Percentiles rank a stretch among this genome's conserved stretches.
These are phyloP conservation scores for Pelargonium cotyledonis DNA, from an alignment of 441 rosid genomes.

Conservation along the genomic window DNA sequence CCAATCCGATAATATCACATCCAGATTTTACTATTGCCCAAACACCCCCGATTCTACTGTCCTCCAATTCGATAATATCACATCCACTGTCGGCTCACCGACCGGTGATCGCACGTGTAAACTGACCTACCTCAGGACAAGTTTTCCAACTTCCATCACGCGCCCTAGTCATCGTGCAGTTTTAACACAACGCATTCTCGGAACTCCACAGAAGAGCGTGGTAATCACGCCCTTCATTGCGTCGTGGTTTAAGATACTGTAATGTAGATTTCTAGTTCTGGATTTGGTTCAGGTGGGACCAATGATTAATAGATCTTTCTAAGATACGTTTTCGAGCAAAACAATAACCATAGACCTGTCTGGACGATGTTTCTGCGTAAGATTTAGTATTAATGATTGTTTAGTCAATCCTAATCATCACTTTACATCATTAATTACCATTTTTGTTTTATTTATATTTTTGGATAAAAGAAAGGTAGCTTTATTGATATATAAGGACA, in stretches of 20 bases:
- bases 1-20: background rate
- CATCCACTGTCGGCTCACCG: constrained; percentile 8
- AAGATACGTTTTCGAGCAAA: constrained; percentile 5
- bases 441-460: background rate
- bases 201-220: background rate
- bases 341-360: background rate
- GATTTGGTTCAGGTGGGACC: constrained; percentile 7
- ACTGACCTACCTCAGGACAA: background rate
- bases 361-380: constrained; percentile 17
- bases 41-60: background rate
- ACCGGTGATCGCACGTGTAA: background rate
- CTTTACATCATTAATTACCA: background rate
- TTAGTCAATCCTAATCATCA: background rate
- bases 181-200: background rate
- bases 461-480: no score
- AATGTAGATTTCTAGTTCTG: background rate
- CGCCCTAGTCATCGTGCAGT: background rate
- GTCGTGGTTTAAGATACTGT: background rate
- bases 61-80: background rate
- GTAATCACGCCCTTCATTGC: background rate
- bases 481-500: no score
- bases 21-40: constrained; percentile 1
- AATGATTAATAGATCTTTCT: background rate
- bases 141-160: background rate
- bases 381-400: background rate